Base-by-base conservation (phyloP, 2,329 filamentous ascomycete species). In the Pseudogymnoascus verrucosus region DNA sequence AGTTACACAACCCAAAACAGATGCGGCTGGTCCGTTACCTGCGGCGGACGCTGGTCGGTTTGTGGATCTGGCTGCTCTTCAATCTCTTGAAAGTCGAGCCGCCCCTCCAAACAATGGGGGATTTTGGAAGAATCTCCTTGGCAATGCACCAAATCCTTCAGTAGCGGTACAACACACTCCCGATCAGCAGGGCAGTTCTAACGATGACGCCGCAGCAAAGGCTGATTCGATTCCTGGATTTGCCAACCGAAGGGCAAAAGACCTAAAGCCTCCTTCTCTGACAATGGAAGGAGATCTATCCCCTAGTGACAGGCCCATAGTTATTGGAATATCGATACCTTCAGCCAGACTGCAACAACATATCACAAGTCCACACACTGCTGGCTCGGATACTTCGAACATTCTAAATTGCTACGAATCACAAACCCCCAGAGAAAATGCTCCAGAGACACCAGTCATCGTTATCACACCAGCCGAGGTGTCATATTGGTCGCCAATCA, bases 251-350 rank as follows among this genome's bases (percentile, higher is more conserved):
- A 51, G 61, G 16, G 39, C 39, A 34, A 39, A 62, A 14, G 37
- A 31, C 26, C 34, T 57, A 14, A 34, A 19, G 23, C 62, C 44
- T 23, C 26, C 62, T n/a, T 36, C 44, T 39, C 36, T 67, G 14
- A 69, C 66, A 23, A 44, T 64, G 16, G 64, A 39, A 12, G 67
- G 67, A 64, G 84, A 85, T 65, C 78, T 90, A 3, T 90, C 88
- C 12, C 88, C 89, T 0, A 83, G 82, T 64, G 85, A 89, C 69
- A 80, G 85, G n/a, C 86, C 86, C 1, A 91, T 91, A 65, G 81
- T 89, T 44, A 91, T 91, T 67, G 88, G 88, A 11, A 85, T 91
- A 61, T 82, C 84, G 12, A 77, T 91, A 54, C 83, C 88, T 2
- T 82, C 84, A 12, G 80, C 82, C 54, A 76, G 78, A 36, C 67